Conservation (phyloP, 176 grass and related monocot genomes). For the Eremochloa ophiuroides region DNA sequence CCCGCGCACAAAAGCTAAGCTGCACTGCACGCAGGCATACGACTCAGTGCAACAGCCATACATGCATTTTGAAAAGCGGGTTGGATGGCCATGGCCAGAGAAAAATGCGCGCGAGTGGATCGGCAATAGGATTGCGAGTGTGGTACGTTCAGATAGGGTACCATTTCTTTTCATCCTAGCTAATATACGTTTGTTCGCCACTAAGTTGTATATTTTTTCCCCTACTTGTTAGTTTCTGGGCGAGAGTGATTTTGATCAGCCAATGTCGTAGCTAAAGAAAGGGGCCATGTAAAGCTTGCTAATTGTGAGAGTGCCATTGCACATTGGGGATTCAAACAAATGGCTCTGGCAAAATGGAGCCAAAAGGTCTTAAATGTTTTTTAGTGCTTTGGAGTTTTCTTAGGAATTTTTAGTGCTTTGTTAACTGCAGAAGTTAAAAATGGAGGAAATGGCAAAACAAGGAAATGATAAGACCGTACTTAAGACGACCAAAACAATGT, state of each 20-base stretch:
- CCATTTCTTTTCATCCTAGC: constrained; percentile 21
- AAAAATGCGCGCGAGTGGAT: constrained; percentile 16
- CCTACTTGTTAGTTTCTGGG: not conserved
- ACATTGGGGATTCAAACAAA: not conserved
- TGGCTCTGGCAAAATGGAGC: not conserved
- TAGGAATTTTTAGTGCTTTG: no score
- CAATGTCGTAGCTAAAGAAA: not conserved
- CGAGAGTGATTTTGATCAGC: not conserved
- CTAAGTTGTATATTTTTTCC: not conserved
- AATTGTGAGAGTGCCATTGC: not conserved
- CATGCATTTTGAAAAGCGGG: constrained; percentile 2
- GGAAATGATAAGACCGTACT: not conserved
- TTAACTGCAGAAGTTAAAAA: not conserved
- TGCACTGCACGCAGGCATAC: not conserved
- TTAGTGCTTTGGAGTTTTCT: no score
- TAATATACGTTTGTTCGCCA: constrained; percentile 35
- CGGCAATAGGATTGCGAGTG: not conserved
- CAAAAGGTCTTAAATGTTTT: no score
- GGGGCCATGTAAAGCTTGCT: not conserved
- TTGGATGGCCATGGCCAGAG: not conserved
- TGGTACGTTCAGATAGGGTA: constrained; percentile 7
- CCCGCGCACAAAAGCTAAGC: constrained; percentile 19
- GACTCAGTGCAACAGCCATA: constrained; percentile 15
- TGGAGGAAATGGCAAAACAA: not conserved
- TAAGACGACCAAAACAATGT: not conserved